Evolutionary conservation across 305 asterid genomes (phyloP).

Genomic region (Fraxinus latifolia): DNA sequence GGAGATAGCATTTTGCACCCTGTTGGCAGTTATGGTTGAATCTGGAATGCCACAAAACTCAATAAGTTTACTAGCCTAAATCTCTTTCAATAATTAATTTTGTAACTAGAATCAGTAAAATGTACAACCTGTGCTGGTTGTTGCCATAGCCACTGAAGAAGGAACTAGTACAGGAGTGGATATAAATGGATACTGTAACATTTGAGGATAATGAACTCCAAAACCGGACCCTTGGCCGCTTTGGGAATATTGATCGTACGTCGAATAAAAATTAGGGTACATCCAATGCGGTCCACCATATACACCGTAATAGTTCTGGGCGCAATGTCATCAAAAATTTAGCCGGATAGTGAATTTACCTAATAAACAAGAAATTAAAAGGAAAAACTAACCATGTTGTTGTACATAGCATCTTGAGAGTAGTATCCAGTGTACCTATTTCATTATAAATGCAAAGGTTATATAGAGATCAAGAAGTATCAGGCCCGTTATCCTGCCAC

Average conservation of each 20-base stretch:
- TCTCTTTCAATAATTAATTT: neutral
- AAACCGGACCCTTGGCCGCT: neutral
- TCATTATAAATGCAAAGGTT: neutral
- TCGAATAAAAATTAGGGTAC: neutral
- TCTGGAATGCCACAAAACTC: neutral
- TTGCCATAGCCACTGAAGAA: neutral
- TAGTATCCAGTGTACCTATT: neutral
- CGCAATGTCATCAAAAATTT: neutral
- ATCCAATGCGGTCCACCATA: neutral
- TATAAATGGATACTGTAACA: neutral
- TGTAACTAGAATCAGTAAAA: neutral
- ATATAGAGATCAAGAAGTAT: neutral
- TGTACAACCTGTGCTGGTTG: neutral
- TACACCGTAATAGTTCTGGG: neutral
- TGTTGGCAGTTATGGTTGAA: neutral
- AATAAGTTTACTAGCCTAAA: neutral
- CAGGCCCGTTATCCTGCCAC: neutral
- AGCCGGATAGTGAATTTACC: neutral
- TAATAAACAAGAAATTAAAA: neutral
- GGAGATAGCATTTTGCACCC: neutral
- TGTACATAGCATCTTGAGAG: neutral
- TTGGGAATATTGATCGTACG: neutral
- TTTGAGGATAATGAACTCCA: neutral
- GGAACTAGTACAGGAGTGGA: neutral
- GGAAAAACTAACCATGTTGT: neutral